These are phyloP conservation scores for Trichoderma sp. DNA, from an alignment of 2,329 filamentous ascomycete genomes.

Conservation along the genomic window DNA sequence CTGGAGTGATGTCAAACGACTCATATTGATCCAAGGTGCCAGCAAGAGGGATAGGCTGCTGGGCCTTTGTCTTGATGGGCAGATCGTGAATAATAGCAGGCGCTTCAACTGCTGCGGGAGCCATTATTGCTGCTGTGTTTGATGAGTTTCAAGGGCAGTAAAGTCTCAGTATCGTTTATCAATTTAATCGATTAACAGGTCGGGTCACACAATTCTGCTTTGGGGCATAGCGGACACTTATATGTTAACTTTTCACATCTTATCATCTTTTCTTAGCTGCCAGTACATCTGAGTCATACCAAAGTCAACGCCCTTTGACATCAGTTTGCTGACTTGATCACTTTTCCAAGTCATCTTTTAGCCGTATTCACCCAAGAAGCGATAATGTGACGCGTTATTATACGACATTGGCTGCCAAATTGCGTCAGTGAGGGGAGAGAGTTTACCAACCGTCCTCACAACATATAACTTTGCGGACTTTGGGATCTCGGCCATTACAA, in stretches of 20 bases:
- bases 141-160: not conserved
- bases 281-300: not conserved
- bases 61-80: constrained; percentile 21
- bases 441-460: not conserved
- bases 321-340: not conserved
- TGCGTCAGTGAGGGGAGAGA: constrained; percentile 27
- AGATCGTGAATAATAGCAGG: constrained; percentile 22
- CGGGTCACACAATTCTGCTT: not conserved
- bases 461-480: not conserved
- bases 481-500: constrained; percentile 10
- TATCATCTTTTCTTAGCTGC: not conserved
- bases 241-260: not conserved
- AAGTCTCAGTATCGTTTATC: not conserved
- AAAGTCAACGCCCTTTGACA: not conserved
- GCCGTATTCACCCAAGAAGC: not conserved
- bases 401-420: constrained; percentile 22
- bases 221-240: not conserved
- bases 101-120: constrained; percentile 28
- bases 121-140: constrained; percentile 23
- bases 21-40: constrained; percentile 57
- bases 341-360: not conserved
- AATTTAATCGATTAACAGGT: not conserved
- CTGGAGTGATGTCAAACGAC: constrained; percentile 62
- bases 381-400: constrained; percentile 14
- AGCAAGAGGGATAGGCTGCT: constrained; percentile 46